Evolutionary conservation across 257 asterid species (phyloP), one percentile per base, ranked within the genome.

Genomic region (Voacanga thouarsii): DNA sequence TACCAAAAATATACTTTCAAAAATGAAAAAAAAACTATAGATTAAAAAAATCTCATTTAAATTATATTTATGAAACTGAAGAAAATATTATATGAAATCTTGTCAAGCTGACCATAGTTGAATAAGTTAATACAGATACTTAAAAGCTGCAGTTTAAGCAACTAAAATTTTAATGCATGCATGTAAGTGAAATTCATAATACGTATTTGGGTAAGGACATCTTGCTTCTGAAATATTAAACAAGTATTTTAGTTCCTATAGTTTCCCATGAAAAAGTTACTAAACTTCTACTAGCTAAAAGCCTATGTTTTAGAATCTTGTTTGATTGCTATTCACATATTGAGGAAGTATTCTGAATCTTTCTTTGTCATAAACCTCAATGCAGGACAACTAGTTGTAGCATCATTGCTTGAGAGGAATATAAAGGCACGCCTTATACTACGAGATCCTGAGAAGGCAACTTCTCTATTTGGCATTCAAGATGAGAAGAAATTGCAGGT

Each of bases 361-460:
- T 21, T 51, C 79, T n/a, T 21, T 68, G 55, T 26, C 5, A 45
- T 56, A 24, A 3, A 21, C 28, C 39, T 16, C 50, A 63, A 47
- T 83, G 80, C 83, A 94, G 99, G 99, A 85, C 99, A 94, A 85
- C 79, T 94, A 84, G 88, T 94, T 76, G 98, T 94, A 43, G 99
- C 99, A 81, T 88, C 96, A 39, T 83, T 94, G 85, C 94, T 92
- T 56, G 78, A 75, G 74, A 93, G 97, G 30, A 87, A 89, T 65
- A 83, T 90, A 78, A 92, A 84, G 82, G 78, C 92, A 78, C 89
- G 92, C 74, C 96, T 94, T 68, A 78, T 92, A 64, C 94, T 90
- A 77, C 90, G 97, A 75, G 86, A 89, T 82, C 92, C 91, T 41
- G 93, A 87, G 83, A 94, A 92, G 83, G 94, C 97, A 76, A 67